phyloP scores from a whole-genome alignment of 441 rosid genomes.

The Manihot esculenta region DNA sequence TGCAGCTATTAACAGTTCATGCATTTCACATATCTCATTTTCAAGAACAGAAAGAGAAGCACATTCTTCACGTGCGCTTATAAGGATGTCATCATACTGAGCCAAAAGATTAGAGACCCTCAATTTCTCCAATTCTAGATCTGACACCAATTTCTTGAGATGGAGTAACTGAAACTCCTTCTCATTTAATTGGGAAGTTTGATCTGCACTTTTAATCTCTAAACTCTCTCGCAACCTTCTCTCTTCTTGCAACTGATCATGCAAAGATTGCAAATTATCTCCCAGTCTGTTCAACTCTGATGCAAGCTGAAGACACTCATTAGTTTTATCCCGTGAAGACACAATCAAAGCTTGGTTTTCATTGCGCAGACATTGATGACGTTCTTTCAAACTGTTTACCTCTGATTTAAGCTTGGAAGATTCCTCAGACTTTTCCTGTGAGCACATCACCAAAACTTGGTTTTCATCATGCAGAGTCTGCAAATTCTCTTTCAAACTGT shows the following conservation, averaged over 20 bases:
- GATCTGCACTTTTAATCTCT: constrained; percentile 47
- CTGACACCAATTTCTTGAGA: constrained; percentile 57
- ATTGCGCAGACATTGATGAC: constrained; percentile 34
- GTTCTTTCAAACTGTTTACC: constrained; percentile 50
- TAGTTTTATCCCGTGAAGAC: constrained; percentile 54
- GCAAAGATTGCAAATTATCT: constrained; percentile 41
- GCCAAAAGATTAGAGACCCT: constrained; percentile 42
- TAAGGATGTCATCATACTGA: constrained; percentile 47
- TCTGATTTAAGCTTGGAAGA: constrained; percentile 46
- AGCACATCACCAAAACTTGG: constrained; percentile 13
- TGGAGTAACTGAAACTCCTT: constrained; percentile 53
- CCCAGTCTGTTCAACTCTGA: constrained; percentile 50
- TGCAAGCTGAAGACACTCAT: constrained; percentile 48
- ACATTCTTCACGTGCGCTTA: constrained; percentile 42
- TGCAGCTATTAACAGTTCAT: constrained; percentile 52
- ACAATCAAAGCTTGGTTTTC: constrained; percentile 55
- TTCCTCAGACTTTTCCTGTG: constrained; percentile 18
- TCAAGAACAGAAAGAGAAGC: constrained; percentile 51
- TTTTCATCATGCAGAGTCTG: constrained; percentile 24
- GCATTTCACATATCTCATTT: constrained; percentile 62
- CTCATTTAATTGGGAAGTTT: constrained; percentile 57
- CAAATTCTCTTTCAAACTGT: constrained; percentile 14
- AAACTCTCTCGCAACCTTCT: constrained; percentile 51
- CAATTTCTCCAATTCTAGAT: constrained; percentile 66
- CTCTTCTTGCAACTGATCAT: constrained; percentile 54